Percentiles rank a stretch among this genome's conserved stretches.
phyloP scores from a whole-genome alignment of 495 filamentous ascomycete species.

The Trichoderma virens region DNA sequence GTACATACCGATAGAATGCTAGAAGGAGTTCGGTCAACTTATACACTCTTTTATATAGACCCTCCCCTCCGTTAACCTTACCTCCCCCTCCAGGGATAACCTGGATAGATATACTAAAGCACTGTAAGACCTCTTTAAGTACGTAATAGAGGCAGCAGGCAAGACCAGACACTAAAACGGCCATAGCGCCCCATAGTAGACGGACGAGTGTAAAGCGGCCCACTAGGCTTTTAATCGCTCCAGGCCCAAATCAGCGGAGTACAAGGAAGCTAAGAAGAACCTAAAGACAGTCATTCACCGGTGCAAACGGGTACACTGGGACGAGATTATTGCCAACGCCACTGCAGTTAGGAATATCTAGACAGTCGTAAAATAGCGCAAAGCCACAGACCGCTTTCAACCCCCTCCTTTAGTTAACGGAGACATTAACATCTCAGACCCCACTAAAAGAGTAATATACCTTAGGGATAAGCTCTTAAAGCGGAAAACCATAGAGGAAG shows the following conservation, averaged over 20 bases:
- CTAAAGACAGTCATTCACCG: background rate
- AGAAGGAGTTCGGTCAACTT: slow-evolving; percentile 4
- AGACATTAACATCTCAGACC: background rate
- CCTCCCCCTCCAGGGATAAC: slow-evolving; percentile 5
- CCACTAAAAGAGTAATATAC: background rate
- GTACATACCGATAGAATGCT: background rate
- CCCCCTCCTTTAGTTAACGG: background rate
- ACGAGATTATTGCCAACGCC: background rate
- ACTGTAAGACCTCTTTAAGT: background rate
- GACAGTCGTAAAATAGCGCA: background rate
- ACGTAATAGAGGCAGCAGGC: background rate
- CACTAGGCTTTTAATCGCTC: background rate
- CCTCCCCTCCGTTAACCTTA: background rate
- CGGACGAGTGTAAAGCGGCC: background rate
- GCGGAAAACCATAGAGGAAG: background rate
- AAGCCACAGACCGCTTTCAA: background rate
- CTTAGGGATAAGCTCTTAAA: background rate
- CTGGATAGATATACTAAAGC: background rate
- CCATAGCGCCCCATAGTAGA: background rate
- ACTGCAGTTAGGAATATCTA: background rate
- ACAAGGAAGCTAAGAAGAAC: too few relatives aligned
- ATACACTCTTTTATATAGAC: slow-evolving; percentile 14
- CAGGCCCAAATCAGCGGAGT: background rate
- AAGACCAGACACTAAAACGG: background rate
- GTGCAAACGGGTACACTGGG: background rate